Base-by-base conservation (phyloP, 192 early-diverging fungal species). In the Diversispora epigaea region DNA sequence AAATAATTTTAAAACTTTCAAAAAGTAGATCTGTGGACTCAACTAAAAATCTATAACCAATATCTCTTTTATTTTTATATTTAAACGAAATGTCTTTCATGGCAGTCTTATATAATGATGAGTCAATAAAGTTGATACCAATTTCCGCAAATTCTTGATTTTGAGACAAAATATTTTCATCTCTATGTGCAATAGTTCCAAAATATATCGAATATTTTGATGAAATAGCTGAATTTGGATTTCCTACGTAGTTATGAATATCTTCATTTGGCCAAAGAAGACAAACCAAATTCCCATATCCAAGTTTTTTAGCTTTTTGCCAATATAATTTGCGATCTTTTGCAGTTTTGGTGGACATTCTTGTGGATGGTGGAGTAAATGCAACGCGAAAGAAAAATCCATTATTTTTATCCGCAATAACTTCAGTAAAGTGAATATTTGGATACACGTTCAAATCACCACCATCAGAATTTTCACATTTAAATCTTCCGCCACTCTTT, bases 251-350 rank as follows among this genome's bases (percentile, higher is more conserved):
- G n/a, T 25, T 2, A 6, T 57, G 10, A 22, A 52, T n/a, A 61
- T 61, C n/a, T 44, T 64, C 40, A 41, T 32, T 40, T 21, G 76
- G 78, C 55, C 81, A 71, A 6, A 75, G 71, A 7, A 86, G 49
- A 52, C 85, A 86, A 19, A 87, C 68, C 4, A 88, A 71, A 17
- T 80, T 77, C 3, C 85, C 85, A 43, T 60, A 63, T 77, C 81
- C 82, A n/a, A 88, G 66, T 40, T 79, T 80, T 41, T 64, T 78
- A 39, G 79, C 76, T 17, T 79, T 68, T 12, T 84, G 70, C 86
- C 85, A 87, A 69, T 80, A 87, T 12, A 85, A 75, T 0, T 11
- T 55, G 11, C 84, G 78, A 21, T 79, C 71, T 0, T 64, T 69
- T 39, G 60, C 49, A 41, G 32, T 47, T 45, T 21, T 12, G 1